Conservation (phyloP, 371 early-diverging fungal species). For the Mortierella sp. region DNA sequence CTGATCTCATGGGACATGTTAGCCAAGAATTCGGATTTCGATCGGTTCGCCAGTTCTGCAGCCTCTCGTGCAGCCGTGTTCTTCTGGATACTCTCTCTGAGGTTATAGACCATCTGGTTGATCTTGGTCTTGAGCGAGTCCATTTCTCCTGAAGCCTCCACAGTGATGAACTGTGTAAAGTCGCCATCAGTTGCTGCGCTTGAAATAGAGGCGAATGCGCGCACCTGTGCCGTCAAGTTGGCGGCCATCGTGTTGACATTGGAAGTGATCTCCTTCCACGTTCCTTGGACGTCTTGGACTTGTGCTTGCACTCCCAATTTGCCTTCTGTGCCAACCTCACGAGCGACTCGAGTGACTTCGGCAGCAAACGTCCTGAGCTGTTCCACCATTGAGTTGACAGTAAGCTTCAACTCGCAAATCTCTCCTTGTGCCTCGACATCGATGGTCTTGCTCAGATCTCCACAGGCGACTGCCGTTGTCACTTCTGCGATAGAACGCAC, state of each 20-base stretch:
- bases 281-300: slow-evolving; percentile 66
- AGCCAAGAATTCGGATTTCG: slow-evolving; percentile 80
- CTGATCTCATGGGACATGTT: slow-evolving; percentile 78
- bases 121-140: slow-evolving; percentile 64
- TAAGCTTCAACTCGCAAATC: slow-evolving; percentile 69
- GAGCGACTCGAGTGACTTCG: slow-evolving; percentile 71
- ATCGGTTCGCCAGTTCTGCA: slow-evolving; percentile 79
- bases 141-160: slow-evolving; percentile 64
- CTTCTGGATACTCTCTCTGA: slow-evolving; percentile 75
- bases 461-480: slow-evolving; percentile 68
- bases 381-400: slow-evolving; percentile 74
- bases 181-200: slow-evolving; percentile 73
- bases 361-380: slow-evolving; percentile 65
- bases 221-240: slow-evolving; percentile 68
- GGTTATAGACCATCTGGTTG: slow-evolving; percentile 72
- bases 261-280: slow-evolving; percentile 70
- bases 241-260: slow-evolving; percentile 73
- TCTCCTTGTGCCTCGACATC: slow-evolving; percentile 64
- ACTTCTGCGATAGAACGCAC: slow-evolving; percentile 67
- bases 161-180: slow-evolving; percentile 63
- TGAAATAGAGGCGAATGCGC: slow-evolving; percentile 63
- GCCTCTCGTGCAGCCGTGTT: slow-evolving; percentile 77
- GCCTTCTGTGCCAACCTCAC: slow-evolving; percentile 74
- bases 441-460: slow-evolving; percentile 69
- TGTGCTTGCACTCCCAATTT: slow-evolving; percentile 67